Percentiles rank a stretch among this genome's conserved stretches.
phyloP scores from a whole-genome alignment of 2,329 filamentous ascomycete genomes.

The Fusarium mangiferae region DNA sequence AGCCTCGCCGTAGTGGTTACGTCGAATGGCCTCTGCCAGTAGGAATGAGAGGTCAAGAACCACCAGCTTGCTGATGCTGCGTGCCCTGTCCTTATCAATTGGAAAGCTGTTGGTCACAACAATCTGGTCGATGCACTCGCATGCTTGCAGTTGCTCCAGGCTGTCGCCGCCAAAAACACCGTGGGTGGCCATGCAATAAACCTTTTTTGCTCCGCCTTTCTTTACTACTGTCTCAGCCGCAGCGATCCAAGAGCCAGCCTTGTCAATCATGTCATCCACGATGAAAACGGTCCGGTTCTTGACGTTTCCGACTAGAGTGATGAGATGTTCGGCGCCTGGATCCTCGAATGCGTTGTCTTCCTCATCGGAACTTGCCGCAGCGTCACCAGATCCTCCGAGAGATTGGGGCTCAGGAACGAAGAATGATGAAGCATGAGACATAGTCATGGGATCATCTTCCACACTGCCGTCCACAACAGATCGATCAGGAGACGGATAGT shows the following conservation, averaged over 20 bases:
- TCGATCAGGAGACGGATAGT: conserved; percentile 81
- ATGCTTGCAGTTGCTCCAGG: conserved; percentile 88
- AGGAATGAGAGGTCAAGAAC: conserved; percentile 90
- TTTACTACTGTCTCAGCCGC: conserved; percentile 97
- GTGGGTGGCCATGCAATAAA: conserved; percentile 98
- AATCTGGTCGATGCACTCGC: conserved; percentile 92
- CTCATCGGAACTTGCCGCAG: conserved; percentile 84
- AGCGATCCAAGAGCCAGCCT: conserved; percentile 95
- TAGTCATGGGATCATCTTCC: conserved; percentile 84
- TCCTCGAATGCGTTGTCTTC: conserved; percentile 91
- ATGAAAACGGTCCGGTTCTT: conserved; percentile 89
- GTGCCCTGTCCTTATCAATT: conserved; percentile 78
- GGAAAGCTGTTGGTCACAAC: conserved; percentile 98
- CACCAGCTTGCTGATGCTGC: conserved; percentile 82
- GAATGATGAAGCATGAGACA: conserved; percentile 82
- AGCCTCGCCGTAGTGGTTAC: conserved; percentile 96
- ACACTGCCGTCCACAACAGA: conserved; percentile 75
- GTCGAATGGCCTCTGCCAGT: conserved; percentile 89
- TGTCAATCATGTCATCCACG: conserved; percentile 99
- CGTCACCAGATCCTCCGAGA: conserved; percentile 86
- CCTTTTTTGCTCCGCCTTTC: conserved; percentile 87
- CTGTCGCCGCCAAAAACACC: conserved; percentile 92
- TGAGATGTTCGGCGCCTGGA: conserved; percentile 87
- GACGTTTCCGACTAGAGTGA: conserved; percentile 97
- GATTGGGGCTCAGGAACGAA: conserved; percentile 75